A percentile compares a stretch with the other conserved stretches of the same genome.
Evolutionary conservation across 169 alveolate genomes (phyloP).

Genomic region (Perkinsus marinus): DNA sequence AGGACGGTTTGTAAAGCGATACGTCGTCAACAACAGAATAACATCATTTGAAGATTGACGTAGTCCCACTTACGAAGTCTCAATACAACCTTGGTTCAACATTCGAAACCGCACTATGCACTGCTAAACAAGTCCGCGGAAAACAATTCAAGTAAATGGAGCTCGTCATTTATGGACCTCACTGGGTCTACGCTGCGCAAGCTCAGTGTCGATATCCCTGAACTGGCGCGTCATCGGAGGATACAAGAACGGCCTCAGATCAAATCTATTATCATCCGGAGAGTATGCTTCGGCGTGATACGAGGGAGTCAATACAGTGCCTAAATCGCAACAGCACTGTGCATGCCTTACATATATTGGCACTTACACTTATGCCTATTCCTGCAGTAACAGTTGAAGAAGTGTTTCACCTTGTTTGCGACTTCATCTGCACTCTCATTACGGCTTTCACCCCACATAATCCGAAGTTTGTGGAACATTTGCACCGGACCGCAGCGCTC

Average conservation of each 20-base stretch:
- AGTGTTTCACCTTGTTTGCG: slow-evolving; percentile 57
- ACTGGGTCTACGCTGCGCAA: background rate
- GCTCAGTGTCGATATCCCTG: background rate
- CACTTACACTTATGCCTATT: slow-evolving; percentile 59
- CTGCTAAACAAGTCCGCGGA: background rate
- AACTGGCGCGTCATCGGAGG: background rate
- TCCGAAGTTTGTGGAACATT: slow-evolving; percentile 35
- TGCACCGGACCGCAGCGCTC: slow-evolving; percentile 54
- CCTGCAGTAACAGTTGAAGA: slow-evolving; percentile 47
- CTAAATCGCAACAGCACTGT: background rate
- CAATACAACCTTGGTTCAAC: too few relatives aligned
- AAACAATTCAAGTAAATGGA: background rate
- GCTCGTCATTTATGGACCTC: background rate
- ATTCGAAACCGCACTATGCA: too few relatives aligned
- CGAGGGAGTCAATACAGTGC: slow-evolving; percentile 62
- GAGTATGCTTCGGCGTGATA: slow-evolving; percentile 60
- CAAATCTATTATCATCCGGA: slow-evolving; percentile 68
- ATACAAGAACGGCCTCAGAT: background rate
- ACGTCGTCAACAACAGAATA: too few relatives aligned
- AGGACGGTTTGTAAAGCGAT: too few relatives aligned
- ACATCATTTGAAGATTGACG: too few relatives aligned
- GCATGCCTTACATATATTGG: background rate
- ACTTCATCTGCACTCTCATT: slow-evolving; percentile 19
- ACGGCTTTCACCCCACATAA: slow-evolving; percentile 28
- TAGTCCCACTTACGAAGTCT: too few relatives aligned